Percentiles rank a stretch among this genome's conserved stretches.
phyloP scores from a whole-genome alignment of 257 asterid species.

The Ballota nigra region DNA sequence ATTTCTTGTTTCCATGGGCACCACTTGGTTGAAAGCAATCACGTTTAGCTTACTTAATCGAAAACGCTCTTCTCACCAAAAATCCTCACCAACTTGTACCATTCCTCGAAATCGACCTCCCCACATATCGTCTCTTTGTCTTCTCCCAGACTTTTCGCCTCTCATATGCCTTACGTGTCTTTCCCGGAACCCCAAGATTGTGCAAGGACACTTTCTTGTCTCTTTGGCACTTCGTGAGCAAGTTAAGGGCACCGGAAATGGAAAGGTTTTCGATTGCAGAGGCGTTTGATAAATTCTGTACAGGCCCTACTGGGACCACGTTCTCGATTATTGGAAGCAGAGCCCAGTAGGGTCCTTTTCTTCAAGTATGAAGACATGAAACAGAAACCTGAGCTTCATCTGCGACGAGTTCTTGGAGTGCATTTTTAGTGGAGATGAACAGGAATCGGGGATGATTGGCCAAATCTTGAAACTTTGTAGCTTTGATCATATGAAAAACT shows the following conservation, averaged over 20 bases:
- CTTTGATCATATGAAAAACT: conserved; percentile 24
- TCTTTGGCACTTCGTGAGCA: conserved; percentile 32
- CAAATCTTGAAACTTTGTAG: conserved; percentile 25
- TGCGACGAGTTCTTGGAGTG: conserved; percentile 23
- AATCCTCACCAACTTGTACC: conserved; percentile 12
- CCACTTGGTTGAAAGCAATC: conserved; percentile 19
- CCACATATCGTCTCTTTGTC: conserved; percentile 19
- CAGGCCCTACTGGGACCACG: conserved; percentile 38
- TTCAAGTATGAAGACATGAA: conserved; percentile 31
- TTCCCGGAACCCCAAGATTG: conserved; percentile 29
- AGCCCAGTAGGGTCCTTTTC: conserved; percentile 24
- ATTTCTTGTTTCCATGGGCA: conserved; percentile 11
- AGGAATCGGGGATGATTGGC: conserved; percentile 14
- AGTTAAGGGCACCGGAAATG: conserved; percentile 18
- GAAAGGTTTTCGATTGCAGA: neutral
- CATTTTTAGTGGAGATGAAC: conserved; percentile 24
- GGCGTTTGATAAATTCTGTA: too few species aligned
- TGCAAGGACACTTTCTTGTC: conserved; percentile 36
- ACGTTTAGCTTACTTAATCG: conserved; percentile 12
- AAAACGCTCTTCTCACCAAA: neutral
- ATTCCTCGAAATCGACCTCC: neutral
- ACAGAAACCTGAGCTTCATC: conserved; percentile 5
- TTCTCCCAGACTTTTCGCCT: conserved; percentile 28
- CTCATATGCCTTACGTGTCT: conserved; percentile 26
- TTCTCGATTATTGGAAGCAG: conserved; percentile 28